phyloP scores from a whole-genome alignment of 2,329 filamentous ascomycete species.

The Fusarium sp. region DNA sequence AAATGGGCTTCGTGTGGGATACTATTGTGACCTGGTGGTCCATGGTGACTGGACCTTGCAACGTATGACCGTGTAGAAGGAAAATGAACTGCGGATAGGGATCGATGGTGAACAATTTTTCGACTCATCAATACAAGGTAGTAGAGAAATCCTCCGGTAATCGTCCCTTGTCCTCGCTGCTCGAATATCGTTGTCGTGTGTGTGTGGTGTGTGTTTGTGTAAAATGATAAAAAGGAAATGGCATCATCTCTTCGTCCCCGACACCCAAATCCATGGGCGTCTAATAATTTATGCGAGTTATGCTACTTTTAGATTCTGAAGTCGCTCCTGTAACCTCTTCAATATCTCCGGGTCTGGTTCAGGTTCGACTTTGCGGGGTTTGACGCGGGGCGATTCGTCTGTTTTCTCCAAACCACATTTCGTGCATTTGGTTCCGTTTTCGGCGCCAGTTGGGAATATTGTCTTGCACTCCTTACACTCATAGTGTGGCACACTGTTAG shows the following conservation, averaged over 20 bases:
- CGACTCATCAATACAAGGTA: constrained; percentile 19
- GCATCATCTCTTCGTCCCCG: constrained; percentile 40
- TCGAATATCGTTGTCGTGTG: constrained; percentile 31
- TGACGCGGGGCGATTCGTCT: constrained; percentile 67
- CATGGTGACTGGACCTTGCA: constrained; percentile 30
- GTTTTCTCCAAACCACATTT: constrained; percentile 73
- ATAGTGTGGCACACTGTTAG: constrained; percentile 64
- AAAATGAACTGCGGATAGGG: constrained; percentile 27
- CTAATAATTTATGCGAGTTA: constrained; percentile 27
- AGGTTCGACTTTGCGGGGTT: constrained; percentile 70
- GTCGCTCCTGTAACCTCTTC: constrained; percentile 67
- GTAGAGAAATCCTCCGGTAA: constrained; percentile 11
- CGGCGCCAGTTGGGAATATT: constrained; percentile 64
- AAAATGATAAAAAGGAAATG: constrained; percentile 38
- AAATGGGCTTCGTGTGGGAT: constrained; percentile 30
- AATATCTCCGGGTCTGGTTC: constrained; percentile 72
- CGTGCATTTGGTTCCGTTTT: constrained; percentile 66
- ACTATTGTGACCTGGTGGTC: constrained; percentile 9
- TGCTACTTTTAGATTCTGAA: constrained; percentile 59
- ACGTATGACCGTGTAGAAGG: constrained; percentile 37
- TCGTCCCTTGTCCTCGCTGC: constrained; percentile 28
- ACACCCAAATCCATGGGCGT: constrained; percentile 4
- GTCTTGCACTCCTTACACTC: constrained; percentile 73
- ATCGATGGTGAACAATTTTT: constrained; percentile 24
- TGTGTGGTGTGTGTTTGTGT: constrained; percentile 18